Evolutionary conservation across 805 yeast genomes (phyloP), one percentile per base, ranked within the genome.

Genomic region (Pichia occidentalis): DNA sequence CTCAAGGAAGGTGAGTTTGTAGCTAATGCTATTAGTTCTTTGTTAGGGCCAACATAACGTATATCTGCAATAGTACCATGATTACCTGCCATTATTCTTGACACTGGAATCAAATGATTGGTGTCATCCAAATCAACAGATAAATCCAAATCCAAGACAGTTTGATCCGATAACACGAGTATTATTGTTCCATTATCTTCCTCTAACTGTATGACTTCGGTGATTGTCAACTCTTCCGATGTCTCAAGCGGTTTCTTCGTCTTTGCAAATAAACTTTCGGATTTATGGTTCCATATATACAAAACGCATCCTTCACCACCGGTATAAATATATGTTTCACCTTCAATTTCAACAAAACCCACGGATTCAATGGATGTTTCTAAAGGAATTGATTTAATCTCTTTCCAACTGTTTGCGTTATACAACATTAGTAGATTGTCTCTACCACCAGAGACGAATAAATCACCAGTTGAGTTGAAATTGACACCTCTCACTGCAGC

Each of bases 31-130:
- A 90, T 57, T 25, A 68, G 61, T 32, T 68, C 56, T 22, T 64
- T 55, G 18, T 66, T 54, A 7, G 85, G 85, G 0, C 92, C 92
- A 23, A 79, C 80, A 52, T 77, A 81, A 48, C 77, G 74, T 64
- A 87, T 71, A 56, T 90, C 97, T 3, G 96, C 95, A 51, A 92
- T 79, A 19, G 92, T 90, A 40, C 97, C 97, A 61, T 90, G 95
- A 59, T 87, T 87, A 49, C 97, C 97, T 1, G 96, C 92, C 49
- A 87, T 68, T 29, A 75, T 70, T 39, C 77, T 66, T 7, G 59
- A 50, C 2, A 72, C 54, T 14, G 70, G 68, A n/a, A 82, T 55
- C 7, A 52, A 29, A 20, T 48, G 49, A 7, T 51, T 52, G 4
- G 51, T 49, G 4, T 54, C 51, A 25, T 56, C 53, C 12, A 62